These are phyloP conservation scores for Leccinum glutinopallens DNA, from an alignment of 1,284 basidiomycete species.

Conservation along the genomic window DNA sequence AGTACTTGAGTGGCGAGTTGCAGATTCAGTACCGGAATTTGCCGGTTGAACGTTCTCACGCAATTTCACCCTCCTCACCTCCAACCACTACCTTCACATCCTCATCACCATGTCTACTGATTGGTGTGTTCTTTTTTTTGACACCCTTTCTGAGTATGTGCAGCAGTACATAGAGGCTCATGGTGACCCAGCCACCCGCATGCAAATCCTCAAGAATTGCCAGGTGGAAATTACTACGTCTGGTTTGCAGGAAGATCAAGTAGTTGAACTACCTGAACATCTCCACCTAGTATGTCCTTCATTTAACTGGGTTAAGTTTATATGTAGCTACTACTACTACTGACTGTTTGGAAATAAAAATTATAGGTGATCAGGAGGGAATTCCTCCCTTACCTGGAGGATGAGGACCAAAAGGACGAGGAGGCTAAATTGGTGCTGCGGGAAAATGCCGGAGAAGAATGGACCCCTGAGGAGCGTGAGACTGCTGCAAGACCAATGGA, in stretches of 20 bases:
- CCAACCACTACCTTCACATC: neutral
- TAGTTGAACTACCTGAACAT: neutral
- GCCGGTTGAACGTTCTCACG: neutral
- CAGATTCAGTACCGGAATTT: neutral
- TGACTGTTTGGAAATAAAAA: neutral
- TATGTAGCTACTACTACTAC: neutral
- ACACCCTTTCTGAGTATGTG: neutral
- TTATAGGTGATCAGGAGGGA: neutral
- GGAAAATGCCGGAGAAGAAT: neutral
- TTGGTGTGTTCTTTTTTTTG: neutral
- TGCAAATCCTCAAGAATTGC: neutral
- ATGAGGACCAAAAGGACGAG: neutral
- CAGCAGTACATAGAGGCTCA: neutral
- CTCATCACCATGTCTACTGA: neutral
- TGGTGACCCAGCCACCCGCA: neutral
- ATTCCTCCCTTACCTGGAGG: neutral
- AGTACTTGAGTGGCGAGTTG: neutral
- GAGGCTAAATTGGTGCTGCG: neutral
- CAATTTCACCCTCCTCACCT: neutral
- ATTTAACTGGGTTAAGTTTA: neutral
- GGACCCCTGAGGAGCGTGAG: neutral
- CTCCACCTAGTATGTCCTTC: neutral
- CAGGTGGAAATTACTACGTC: neutral
- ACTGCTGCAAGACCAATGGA: neutral
- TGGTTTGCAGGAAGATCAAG: neutral